Conservation (phyloP, 2,329 filamentous ascomycete genomes). For the Venturia asperata region DNA sequence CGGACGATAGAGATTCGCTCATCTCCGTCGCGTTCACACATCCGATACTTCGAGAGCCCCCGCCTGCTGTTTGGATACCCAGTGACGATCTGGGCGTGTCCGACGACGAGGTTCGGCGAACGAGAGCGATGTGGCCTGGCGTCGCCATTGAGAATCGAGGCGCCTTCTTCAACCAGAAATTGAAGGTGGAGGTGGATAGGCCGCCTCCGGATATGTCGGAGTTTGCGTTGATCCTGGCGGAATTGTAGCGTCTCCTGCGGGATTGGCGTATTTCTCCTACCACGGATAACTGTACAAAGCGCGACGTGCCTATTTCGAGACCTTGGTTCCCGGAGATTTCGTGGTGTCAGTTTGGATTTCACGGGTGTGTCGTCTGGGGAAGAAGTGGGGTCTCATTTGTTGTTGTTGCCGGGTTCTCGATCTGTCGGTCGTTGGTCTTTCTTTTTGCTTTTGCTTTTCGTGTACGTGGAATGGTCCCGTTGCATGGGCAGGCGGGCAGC, state of each 20-base stretch:
- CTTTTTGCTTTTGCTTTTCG: no score
- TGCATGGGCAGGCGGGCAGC: not conserved
- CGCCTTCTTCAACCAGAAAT: slow-evolving; percentile 23
- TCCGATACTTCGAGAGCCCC: slow-evolving; percentile 13
- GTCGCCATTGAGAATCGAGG: slow-evolving; percentile 25
- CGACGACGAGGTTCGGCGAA: slow-evolving; percentile 23
- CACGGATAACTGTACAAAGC: not conserved
- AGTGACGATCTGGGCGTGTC: slow-evolving; percentile 22
- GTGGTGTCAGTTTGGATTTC: no score
- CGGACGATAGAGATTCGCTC: slow-evolving; percentile 78
- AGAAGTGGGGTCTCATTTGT: no score
- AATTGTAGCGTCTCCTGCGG: slow-evolving; percentile 20
- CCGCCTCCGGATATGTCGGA: slow-evolving; percentile 30
- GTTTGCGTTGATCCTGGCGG: slow-evolving; percentile 27
- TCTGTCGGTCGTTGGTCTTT: no score
- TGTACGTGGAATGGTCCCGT: not conserved
- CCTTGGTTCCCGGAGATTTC: not conserved
- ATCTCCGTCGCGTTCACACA: slow-evolving; percentile 37
- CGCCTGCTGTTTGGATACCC: slow-evolving; percentile 17
- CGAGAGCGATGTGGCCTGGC: slow-evolving; percentile 22
- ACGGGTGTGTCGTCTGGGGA: no score
- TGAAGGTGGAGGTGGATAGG: slow-evolving; percentile 27
- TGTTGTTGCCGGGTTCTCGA: not conserved
- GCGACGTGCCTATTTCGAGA: not conserved
- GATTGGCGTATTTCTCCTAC: not conserved